phyloP scores from a whole-genome alignment of 2,329 filamentous ascomycete genomes.

The Anisogramma anomala region DNA sequence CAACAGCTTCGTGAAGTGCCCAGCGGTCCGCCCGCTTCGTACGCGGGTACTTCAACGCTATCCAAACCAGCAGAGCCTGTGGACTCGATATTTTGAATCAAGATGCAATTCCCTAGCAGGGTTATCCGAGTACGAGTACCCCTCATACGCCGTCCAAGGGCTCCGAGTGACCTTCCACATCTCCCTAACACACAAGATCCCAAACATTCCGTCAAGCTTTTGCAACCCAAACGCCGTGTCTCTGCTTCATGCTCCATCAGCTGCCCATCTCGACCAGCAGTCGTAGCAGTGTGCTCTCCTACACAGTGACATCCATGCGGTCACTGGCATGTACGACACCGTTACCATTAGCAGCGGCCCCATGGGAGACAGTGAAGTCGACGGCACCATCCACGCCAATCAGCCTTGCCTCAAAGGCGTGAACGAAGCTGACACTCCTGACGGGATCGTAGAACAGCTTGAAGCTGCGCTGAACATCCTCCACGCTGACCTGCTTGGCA shows the following conservation, averaged over 20 bases:
- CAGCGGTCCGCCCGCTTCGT: too few relatives aligned
- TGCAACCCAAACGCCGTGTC: conserved; percentile 12
- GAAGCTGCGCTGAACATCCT: conserved; percentile 90
- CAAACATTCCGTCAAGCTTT: conserved; percentile 4
- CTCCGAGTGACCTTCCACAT: not conserved
- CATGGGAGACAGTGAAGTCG: conserved; percentile 49
- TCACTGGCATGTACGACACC: conserved; percentile 18
- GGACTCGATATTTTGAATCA: too few relatives aligned
- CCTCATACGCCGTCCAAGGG: conserved; percentile 10
- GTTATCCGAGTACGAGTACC: too few relatives aligned
- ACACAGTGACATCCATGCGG: conserved; percentile 37
- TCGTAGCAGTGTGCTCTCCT: too few relatives aligned
- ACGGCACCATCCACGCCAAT: conserved; percentile 80
- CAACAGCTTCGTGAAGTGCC: too few relatives aligned
- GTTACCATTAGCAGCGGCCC: conserved; percentile 28
- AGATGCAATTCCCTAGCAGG: too few relatives aligned
- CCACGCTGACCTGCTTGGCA: conserved; percentile 69
- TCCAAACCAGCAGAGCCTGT: too few relatives aligned
- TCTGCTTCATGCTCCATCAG: not conserved
- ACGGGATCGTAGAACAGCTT: conserved; percentile 83
- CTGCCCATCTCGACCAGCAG: conserved; percentile 15
- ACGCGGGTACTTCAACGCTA: too few relatives aligned
- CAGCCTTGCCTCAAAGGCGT: conserved; percentile 80
- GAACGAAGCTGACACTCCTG: conserved; percentile 82
- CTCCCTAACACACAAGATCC: conserved; percentile 6